Evolutionary conservation across 805 yeast genomes (phyloP), one percentile per base, ranked within the genome.

Genomic region (Brettanomyces sp.): DNA sequence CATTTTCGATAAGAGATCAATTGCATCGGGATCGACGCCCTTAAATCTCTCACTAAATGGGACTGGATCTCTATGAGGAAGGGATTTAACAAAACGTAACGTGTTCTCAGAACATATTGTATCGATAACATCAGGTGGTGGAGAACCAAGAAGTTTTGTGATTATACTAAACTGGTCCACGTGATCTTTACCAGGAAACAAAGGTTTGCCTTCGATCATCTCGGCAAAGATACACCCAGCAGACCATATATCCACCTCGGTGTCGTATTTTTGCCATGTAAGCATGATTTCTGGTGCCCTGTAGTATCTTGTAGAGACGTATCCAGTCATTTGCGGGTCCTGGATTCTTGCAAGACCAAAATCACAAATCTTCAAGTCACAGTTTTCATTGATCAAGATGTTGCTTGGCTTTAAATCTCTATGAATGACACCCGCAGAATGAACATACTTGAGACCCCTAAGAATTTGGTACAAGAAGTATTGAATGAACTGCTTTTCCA

Each of bases 291-390:
- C 99, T 2, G 99, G 99, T 0, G 98, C 99, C 51, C 99, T 77
- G 67, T 91, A 91, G 70, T 89, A 91, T 59, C 99, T 68, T 4
- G 99, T 91, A 4, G 95, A 84, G 14, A 91, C 99, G 63, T 91
- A 91, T 8, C 98, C 99, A 1, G 98, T 91, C 99, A 91, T 91
- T 64, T 91, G 98, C 12, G 97, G 96, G 67, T 91, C 99, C 70
- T 91, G 97, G 59, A 91, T 85, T 62, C 99, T 77, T 33, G 98
- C 98, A 49, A 91, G 72, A 22, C 99, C 99, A 63, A 91, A 90
- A 67, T 91, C 98, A 70, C 97, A 89, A 41, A 90, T 86, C 62
- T 90, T 90, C 57, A 90, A 72, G 64, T 90, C 96, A 68, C 98
- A 90, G 64, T 90, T 95, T 33, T 95, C 96, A 62, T 90, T 90